Evolutionary conservation across 2,329 filamentous ascomycete genomes (phyloP).

Genomic region (Spiromastix sp.): DNA sequence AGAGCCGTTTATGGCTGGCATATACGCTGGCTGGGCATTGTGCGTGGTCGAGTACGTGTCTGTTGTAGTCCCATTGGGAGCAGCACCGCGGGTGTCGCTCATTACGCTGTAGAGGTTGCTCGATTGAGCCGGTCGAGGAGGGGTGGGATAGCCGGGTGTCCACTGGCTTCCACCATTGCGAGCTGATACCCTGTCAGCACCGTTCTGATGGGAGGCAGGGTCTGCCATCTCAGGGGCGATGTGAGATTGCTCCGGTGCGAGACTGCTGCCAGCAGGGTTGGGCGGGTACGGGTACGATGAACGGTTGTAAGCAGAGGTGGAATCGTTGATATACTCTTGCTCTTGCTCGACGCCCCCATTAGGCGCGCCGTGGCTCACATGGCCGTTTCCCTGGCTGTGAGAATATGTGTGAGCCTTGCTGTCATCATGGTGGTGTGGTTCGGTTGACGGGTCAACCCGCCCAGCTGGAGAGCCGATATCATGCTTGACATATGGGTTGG

Average conservation of each 20-base stretch:
- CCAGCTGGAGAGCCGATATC: slow-evolving; percentile 77
- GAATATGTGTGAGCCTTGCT: slow-evolving; percentile 58
- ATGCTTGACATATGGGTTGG: slow-evolving; percentile 62
- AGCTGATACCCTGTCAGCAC: slow-evolving; percentile 66
- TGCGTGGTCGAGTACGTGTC: slow-evolving; percentile 62
- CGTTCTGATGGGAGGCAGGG: slow-evolving; percentile 67
- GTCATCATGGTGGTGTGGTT: slow-evolving; percentile 53
- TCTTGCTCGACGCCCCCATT: slow-evolving; percentile 62
- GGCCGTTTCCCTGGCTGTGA: slow-evolving; percentile 42
- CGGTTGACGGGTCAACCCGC: slow-evolving; percentile 48
- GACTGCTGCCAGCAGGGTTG: slow-evolving; percentile 53
- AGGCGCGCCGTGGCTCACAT: slow-evolving; percentile 42
- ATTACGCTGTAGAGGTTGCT: slow-evolving; percentile 86
- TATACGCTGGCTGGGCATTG: slow-evolving; percentile 45
- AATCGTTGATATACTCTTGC: slow-evolving; percentile 78
- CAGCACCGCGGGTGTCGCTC: slow-evolving; percentile 60
- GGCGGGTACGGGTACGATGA: slow-evolving; percentile 66
- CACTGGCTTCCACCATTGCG: slow-evolving; percentile 71
- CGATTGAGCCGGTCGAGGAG: slow-evolving; percentile 58
- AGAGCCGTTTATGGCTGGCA: slow-evolving; percentile 56
- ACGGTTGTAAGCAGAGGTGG: slow-evolving; percentile 60
- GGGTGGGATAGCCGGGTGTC: slow-evolving; percentile 63
- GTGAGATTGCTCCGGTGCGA: slow-evolving; percentile 64
- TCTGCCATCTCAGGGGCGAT: slow-evolving; percentile 73
- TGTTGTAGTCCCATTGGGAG: slow-evolving; percentile 53